Base-by-base conservation (phyloP, 169 alveolate genomes). In the Perkinsus chesapeaki region DNA sequence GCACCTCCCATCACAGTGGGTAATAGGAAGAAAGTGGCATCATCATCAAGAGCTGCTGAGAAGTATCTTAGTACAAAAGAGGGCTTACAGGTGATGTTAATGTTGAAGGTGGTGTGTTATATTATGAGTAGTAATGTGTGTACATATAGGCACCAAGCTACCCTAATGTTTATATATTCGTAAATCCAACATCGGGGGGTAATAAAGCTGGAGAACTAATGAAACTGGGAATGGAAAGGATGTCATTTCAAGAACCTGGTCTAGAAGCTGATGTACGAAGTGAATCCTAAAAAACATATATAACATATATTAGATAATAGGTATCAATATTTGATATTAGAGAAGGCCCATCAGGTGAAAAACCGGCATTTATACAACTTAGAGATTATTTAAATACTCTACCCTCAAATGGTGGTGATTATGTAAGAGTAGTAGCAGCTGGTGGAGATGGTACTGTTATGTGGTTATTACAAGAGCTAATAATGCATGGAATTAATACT, bases 371-470 rank as follows among this genome's bases (percentile, higher is more conserved):
- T 73, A 39, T 94, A 34, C 91, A 73, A 23, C 94, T 94, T 7
- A 91, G 91, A 36, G 94, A 94, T 9, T 39, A 39, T 37, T 48
- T 93, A 34, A 60, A 92, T n/a, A n/a, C n/a, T n/a, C 34, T 92
- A 23, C 43, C 91, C 92, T 91, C 73, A 31, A 36, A 39, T 91
- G 39, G 92, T n/a, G 94, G 94, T 73, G 39, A 92, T 3, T 94
- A 94, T 73, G 96, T 94, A 19, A 94, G 82, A 60, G 82, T 60
- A 60, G 82, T 96, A 37, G 98, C 95, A 39, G 96, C 96, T 31
- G 98, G 98, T 9, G 98, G 98, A 19, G 98, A 96, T 93, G 98
- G 98, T 0, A 96, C 97, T 39, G 96, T 95, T 3, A 95, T 96
- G 96, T 95, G 97, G 96, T 95, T 95, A 39, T 94, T 96, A 7